Evolutionary conservation across 305 asterid genomes (phyloP).

Genomic region (Fraxinus albicans): DNA sequence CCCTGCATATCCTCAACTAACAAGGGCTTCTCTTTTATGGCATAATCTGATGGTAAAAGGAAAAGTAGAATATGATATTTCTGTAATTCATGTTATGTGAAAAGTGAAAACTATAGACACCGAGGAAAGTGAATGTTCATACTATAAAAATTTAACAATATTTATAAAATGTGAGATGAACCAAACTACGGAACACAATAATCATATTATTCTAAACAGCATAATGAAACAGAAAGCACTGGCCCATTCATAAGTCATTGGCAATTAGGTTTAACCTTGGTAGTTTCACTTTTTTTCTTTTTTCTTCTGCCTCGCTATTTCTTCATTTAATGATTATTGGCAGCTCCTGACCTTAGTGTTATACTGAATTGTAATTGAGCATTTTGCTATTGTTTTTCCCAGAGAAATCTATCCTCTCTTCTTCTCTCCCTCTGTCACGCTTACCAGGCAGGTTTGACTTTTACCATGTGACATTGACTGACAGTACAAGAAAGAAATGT

Average conservation of each 20-base stretch:
- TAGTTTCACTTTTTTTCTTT: neutral
- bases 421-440: neutral
- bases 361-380: neutral
- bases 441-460: neutral
- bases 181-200: neutral
- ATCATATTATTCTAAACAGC: neutral
- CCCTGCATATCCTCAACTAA: conserved; percentile 90
- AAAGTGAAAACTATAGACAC: neutral
- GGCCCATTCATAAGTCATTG: neutral
- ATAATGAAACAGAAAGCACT: neutral
- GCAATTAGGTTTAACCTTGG: neutral
- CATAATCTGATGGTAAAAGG: conserved; percentile 60
- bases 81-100: neutral
- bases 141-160: neutral
- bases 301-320: neutral
- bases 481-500: neutral
- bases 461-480: neutral
- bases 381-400: neutral
- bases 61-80: neutral
- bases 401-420: neutral
- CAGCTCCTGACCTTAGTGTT: neutral
- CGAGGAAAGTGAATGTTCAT: neutral
- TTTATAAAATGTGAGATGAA: neutral
- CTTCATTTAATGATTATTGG: neutral
- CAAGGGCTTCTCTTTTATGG: conserved; percentile 87